Evolutionary conservation across 148 eudicot species (phyloP).

Genomic region (Cornus suecica): DNA sequence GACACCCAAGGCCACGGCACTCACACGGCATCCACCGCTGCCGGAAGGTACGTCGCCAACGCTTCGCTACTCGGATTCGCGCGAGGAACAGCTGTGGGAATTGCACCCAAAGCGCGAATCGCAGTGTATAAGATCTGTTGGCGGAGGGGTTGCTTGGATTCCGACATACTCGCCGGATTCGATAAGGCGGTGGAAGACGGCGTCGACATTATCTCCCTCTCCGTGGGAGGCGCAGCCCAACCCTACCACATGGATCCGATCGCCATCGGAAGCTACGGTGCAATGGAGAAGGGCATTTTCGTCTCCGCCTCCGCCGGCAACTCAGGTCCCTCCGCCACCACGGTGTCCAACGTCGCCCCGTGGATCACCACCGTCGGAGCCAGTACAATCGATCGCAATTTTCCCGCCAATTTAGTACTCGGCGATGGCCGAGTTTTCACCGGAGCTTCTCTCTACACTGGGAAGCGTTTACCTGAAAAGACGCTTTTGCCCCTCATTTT

Average conservation of each 20-base stretch:
- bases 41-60: slow-evolving; percentile 39
- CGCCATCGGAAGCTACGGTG: slow-evolving; percentile 35
- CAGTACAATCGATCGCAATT: slow-evolving; percentile 32
- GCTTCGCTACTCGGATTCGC: slow-evolving; percentile 53
- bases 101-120: slow-evolving; percentile 60
- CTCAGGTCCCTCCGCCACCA: slow-evolving; percentile 14
- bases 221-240: slow-evolving; percentile 24
- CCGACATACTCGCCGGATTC: slow-evolving; percentile 56
- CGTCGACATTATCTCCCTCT: slow-evolving; percentile 39
- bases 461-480: not conserved
- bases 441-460: slow-evolving; percentile 31
- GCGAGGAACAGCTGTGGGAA: slow-evolving; percentile 42
- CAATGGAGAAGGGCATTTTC: slow-evolving; percentile 32
- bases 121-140: slow-evolving; percentile 61
- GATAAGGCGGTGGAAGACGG: slow-evolving; percentile 55
- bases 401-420: slow-evolving; percentile 29
- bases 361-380: slow-evolving; percentile 45
- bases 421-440: slow-evolving; percentile 24
- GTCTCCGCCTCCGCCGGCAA: slow-evolving; percentile 46
- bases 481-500: slow-evolving; percentile 14
- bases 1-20: slow-evolving; percentile 63
- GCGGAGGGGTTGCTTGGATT: slow-evolving; percentile 25
- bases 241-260: slow-evolving; percentile 20
- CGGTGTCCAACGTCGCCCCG: slow-evolving; percentile 26
- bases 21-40: slow-evolving; percentile 66